phyloP scores from a whole-genome alignment of 768 basidiomycete genomes.

The Leccinum subgranulosum region DNA sequence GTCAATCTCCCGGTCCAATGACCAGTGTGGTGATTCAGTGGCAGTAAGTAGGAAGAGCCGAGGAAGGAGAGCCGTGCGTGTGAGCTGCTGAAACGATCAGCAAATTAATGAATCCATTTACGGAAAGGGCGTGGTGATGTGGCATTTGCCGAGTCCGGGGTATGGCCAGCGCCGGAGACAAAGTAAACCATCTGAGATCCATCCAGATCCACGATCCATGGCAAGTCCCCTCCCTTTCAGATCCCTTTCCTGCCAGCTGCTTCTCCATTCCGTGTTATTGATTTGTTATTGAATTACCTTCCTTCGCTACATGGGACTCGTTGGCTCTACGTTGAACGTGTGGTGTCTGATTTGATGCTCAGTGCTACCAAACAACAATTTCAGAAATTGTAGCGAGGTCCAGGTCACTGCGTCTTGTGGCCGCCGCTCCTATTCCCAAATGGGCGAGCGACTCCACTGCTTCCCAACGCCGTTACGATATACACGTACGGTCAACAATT shows the following conservation, averaged over 20 bases:
- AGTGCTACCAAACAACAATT: background rate
- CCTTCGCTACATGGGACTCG: background rate
- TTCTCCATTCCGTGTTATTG: constrained; percentile 2
- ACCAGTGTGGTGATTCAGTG: background rate
- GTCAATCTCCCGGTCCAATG: background rate
- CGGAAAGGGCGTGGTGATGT: constrained; percentile 2
- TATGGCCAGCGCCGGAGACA: constrained; percentile 31
- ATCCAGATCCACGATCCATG: constrained; percentile 17
- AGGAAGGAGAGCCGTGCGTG: background rate
- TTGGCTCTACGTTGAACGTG: background rate
- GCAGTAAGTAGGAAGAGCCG: constrained; percentile 13
- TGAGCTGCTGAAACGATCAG: background rate
- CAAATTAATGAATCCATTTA: background rate
- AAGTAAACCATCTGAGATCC: constrained; percentile 32
- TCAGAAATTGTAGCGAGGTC: background rate
- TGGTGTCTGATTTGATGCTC: background rate
- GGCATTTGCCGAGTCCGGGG: constrained; percentile 33
- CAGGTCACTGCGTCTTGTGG: background rate
- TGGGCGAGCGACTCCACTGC: constrained; percentile 1
- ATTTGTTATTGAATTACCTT: background rate
- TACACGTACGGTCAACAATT: background rate
- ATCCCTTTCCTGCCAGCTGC: background rate
- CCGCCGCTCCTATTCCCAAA: constrained; percentile 13
- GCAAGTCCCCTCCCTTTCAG: background rate
- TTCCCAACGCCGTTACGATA: constrained; percentile 6